Evolutionary conservation across 345 rosid genomes (phyloP), one percentile per base, ranked within the genome.

Genomic region (Acer yangbiense): DNA sequence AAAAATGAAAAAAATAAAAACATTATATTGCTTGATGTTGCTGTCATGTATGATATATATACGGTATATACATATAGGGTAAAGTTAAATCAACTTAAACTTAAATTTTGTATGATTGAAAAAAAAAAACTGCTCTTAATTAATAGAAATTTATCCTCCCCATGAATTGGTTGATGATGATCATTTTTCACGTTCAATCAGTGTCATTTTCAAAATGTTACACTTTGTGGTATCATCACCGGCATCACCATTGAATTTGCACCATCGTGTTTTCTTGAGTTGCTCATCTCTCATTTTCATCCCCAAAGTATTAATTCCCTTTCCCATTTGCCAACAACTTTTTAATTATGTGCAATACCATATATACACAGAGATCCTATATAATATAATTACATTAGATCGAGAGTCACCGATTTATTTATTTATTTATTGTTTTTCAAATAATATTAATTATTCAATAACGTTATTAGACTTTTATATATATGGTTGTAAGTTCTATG

Each of bases 251-350:
- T 57, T 57, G 75, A 71, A 6, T 71, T n/a, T 17, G 48, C 23
- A 17, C 65, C 27, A 16, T 10, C 20, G 46, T 72, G 75, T 57
- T 72, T 72, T 39, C 65, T 32, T 7, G 35, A 57, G 50, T 58
- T 39, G 20, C 64, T 39, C 20, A 57, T 72, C 65, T 72, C 65
- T 72, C 75, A 57, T 39, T 72, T 72, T 72, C 54, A 57, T 35
- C 18, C 52, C 66, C n/a, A 57, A 72, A 35, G 39, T 35, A 35
- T 35, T 12, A 4, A 57, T 52, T 9, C 20, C 27, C 16, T 72
- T 50, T 70, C 9, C 3, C 72, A 68, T 68, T 25, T 32, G 46
- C 43, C 74, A 54, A 16, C n/a, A 14, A 16, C 6, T 35, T 35
- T 35, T 35, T 35, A 35, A 35, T 54, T 54, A 54, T 5, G 58